Evolutionary conservation across 169 alveolate species (phyloP), one percentile per base, ranked within the genome.

Genomic region (Cardiosporidium cionae): DNA sequence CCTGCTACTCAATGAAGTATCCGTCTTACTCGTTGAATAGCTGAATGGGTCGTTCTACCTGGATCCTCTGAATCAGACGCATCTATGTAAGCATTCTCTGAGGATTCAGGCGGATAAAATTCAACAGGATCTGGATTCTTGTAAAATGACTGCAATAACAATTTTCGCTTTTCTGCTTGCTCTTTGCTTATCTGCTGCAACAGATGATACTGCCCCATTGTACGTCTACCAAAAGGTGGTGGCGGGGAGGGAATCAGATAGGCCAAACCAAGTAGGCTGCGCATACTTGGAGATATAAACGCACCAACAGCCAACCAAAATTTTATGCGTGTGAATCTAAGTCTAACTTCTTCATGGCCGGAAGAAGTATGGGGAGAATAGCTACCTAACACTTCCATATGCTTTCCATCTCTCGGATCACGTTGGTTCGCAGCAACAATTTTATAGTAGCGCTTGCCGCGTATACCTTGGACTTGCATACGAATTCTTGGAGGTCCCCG

Each of bases 291-390:
- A 52, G 37, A 82, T 82, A 90, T 78, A 54, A 84, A 83, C 44
- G 94, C 87, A 9, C 92, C 92, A 4, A 84, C 93, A 32, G 89
- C 94, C 6, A 90, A 81, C 95, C 95, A 90, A 77, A 88, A 90
- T 76, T 90, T 90, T 33, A 88, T 81, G 29, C 95, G 78, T 32
- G 91, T 85, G 78, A 88, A 90, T 28, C 95, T 85, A 34, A 90
- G 84, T 37, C 95, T 76, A 37, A 90, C 87, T 70, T 90, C 95
- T 27, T 84, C 79, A 2, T 35, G 0, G 28, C 74, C 73, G 9
- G 84, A 70, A 35, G 58, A 31, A 29, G 78, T 68, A 22, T 44
- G 36, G 16, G 84, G 84, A 1, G 70, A 75, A 70, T 72, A 79
- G 35, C 84, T 79, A 34, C 84, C 84, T 6, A 79, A 73, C 31